Evolutionary conservation across 2,329 filamentous ascomycete genomes (phyloP).

Genomic region (Dendryphion nanum): DNA sequence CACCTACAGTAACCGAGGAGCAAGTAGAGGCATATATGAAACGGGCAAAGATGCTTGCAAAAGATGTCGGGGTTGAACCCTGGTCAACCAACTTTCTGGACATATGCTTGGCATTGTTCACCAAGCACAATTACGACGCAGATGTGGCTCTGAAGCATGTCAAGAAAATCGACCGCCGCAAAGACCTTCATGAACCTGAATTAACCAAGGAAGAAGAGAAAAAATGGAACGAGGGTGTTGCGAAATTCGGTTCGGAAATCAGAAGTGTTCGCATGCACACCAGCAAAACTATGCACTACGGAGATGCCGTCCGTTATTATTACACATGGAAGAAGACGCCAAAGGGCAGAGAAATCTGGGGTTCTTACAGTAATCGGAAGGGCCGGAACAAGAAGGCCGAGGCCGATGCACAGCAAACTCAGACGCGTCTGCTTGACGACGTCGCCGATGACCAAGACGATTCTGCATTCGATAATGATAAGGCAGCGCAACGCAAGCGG

Average conservation of each 20-base stretch:
- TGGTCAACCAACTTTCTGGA: conserved; percentile 85
- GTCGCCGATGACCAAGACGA: conserved; percentile 91
- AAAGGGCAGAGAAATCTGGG: conserved; percentile 84
- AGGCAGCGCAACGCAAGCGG: conserved; percentile 75
- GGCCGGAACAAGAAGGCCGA: conserved; percentile 77
- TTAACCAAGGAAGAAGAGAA: conserved; percentile 76
- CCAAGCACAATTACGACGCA: conserved; percentile 67
- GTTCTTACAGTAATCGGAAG: conserved; percentile 80
- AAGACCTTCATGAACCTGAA: conserved; percentile 80
- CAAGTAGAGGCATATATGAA: conserved; percentile 76
- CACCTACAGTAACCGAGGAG: conserved; percentile 48
- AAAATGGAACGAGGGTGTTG: conserved; percentile 87
- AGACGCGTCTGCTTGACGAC: conserved; percentile 79
- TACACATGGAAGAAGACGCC: conserved; percentile 98
- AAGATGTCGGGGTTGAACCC: conserved; percentile 67
- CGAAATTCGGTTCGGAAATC: conserved; percentile 88
- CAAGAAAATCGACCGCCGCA: conserved; percentile 63
- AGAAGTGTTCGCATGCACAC: conserved; percentile 80
- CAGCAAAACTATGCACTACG: conserved; percentile 64
- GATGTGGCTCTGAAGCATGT: conserved; percentile 70
- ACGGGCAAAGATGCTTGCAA: conserved; percentile 63
- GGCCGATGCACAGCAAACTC: conserved; percentile 50
- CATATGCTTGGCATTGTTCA: conserved; percentile 73
- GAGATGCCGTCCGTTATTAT: conserved; percentile 86
- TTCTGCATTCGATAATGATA: conserved; percentile 90